A percentile compares a stretch with the other conserved stretches of the same genome.
Evolutionary conservation across 2,329 filamentous ascomycete species (phyloP).

Genomic region (Pezicula rhizophila): DNA sequence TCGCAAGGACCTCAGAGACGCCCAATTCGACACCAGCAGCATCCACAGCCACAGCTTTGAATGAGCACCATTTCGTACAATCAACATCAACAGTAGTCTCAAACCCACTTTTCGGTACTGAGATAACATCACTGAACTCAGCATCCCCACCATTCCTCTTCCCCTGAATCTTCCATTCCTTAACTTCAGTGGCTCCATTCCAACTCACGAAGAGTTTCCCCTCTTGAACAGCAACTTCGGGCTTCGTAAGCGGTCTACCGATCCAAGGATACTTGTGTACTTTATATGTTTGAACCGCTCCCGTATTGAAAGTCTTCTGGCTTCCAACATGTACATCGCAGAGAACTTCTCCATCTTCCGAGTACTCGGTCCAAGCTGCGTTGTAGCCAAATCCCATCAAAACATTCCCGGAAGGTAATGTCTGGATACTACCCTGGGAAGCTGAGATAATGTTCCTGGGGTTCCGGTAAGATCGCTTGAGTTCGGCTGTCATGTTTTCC

Average conservation of each 20-base stretch:
- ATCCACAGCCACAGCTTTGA: not conserved
- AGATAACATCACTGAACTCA: not conserved
- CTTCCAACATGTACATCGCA: constrained; percentile 21
- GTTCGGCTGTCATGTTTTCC: constrained; percentile 9
- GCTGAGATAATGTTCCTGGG: constrained; percentile 11
- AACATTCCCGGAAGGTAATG: constrained; percentile 9
- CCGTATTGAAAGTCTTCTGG: constrained; percentile 16
- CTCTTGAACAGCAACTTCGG: constrained; percentile 16
- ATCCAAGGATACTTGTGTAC: constrained; percentile 30
- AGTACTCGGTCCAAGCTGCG: constrained; percentile 9
- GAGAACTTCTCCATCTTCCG: constrained; percentile 24
- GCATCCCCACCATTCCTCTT: not conserved
- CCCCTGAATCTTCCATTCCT: constrained; percentile 28
- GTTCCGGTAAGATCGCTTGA: constrained; percentile 7
- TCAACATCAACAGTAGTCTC: not conserved
- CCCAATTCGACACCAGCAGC: not conserved
- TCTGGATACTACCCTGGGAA: constrained; percentile 15
- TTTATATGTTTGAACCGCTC: constrained; percentile 28
- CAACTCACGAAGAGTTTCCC: constrained; percentile 40
- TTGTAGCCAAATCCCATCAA: constrained; percentile 12
- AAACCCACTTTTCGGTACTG: not conserved
- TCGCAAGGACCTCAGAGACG: not conserved
- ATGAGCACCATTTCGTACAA: not conserved
- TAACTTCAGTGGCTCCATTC: constrained; percentile 44
- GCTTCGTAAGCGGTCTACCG: constrained; percentile 25